Evolutionary conservation across 148 eudicot genomes (phyloP).

Genomic region (Arbutus unedo): DNA sequence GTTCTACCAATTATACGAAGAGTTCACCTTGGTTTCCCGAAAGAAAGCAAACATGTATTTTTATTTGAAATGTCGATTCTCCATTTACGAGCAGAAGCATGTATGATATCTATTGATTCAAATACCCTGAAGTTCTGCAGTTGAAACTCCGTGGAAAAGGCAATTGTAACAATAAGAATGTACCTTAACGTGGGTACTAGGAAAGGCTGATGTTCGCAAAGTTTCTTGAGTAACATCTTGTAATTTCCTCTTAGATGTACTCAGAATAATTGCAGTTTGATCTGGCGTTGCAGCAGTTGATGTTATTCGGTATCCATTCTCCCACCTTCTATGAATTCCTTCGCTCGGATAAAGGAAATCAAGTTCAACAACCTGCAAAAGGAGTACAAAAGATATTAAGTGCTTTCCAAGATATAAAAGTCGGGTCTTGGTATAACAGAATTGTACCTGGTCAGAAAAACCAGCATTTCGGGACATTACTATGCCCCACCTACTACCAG

Average conservation of each 20-base stretch:
- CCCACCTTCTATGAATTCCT: constrained; percentile 58
- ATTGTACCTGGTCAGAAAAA: constrained; percentile 40
- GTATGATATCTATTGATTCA: neutral
- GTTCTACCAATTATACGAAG: neutral
- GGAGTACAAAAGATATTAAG: constrained; percentile 5
- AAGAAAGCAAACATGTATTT: neutral
- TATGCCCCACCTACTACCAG: constrained; percentile 51
- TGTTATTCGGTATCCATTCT: constrained; percentile 47
- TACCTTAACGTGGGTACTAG: constrained; percentile 51
- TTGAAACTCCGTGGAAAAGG: neutral
- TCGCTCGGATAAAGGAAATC: constrained; percentile 53
- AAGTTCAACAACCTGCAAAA: constrained; percentile 38
- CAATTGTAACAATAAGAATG: neutral
- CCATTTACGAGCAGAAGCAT: neutral
- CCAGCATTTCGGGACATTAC: constrained; percentile 54
- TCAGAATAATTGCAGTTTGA: constrained; percentile 50
- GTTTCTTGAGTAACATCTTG: constrained; percentile 48
- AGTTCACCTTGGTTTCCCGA: neutral
- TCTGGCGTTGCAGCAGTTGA: constrained; percentile 47
- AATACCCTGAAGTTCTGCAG: neutral
- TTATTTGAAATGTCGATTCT: neutral
- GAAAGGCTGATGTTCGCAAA: constrained; percentile 45
- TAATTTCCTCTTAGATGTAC: constrained; percentile 36
- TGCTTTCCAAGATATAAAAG: too few species aligned
- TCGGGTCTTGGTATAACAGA: neutral